These are phyloP conservation scores for Diaporthe aspalathi DNA, from an alignment of 2,329 filamentous ascomycete genomes.

Conservation along the genomic window DNA sequence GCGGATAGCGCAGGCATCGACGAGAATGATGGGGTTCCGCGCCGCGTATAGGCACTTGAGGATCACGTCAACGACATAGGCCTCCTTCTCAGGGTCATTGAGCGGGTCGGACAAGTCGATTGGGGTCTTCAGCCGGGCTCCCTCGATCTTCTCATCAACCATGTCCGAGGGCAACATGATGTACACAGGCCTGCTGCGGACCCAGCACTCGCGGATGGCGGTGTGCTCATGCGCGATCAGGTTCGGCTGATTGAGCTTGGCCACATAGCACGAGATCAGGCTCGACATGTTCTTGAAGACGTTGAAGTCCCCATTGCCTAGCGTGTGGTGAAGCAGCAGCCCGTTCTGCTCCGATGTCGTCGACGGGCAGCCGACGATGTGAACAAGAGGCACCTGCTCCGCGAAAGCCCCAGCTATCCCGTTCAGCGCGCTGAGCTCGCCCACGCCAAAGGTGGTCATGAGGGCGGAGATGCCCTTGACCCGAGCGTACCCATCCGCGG, in stretches of 20 bases:
- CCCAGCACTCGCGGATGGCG: conserved; percentile 78
- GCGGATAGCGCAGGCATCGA: conserved; percentile 85
- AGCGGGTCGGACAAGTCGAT: conserved; percentile 73
- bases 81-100: conserved; percentile 78
- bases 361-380: conserved; percentile 70
- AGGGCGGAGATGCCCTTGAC: conserved; percentile 77
- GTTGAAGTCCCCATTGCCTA: conserved; percentile 83
- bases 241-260: conserved; percentile 75
- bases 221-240: conserved; percentile 81
- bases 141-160: conserved; percentile 80
- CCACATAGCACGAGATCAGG: conserved; percentile 76
- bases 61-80: conserved; percentile 85
- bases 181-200: conserved; percentile 83
- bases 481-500: conserved; percentile 83
- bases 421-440: conserved; percentile 79
- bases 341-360: conserved; percentile 60
- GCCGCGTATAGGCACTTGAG: conserved; percentile 78
- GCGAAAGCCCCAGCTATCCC: conserved; percentile 80
- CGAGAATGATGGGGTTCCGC: conserved; percentile 80
- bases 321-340: conserved; percentile 73
- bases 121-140: conserved; percentile 74
- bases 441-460: conserved; percentile 82
- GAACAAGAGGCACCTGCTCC: conserved; percentile 77
- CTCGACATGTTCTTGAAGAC: conserved; percentile 84
- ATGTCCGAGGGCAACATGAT: conserved; percentile 86